Evolutionary conservation across 306 rosid genomes (phyloP), one percentile per base, ranked within the genome.

Genomic region (Ziziphus jujuba): DNA sequence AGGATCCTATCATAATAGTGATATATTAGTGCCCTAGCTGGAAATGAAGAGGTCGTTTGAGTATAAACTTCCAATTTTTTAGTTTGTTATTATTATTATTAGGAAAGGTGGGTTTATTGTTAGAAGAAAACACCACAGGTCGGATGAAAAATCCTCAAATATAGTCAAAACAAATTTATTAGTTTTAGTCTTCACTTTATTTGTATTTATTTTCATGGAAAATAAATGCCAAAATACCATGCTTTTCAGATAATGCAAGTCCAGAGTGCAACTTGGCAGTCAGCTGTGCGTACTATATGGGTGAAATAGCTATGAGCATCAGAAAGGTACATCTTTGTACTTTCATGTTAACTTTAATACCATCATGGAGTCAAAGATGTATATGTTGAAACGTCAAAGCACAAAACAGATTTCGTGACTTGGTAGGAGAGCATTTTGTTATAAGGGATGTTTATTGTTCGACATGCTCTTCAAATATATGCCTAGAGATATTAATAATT

Each of bases 291-390:
- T 89, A 82, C 86, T 86, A 87, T 80, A 87, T 90, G 87, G 91
- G 86, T 59, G 98, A 92, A 81, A 75, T 87, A 76, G 91, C 98
- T 70, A 85, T 92, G 97, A 87, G 93, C 91, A 83, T 92, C 68
- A 80, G 47, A 71, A 92, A 89, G 96, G 98, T 92, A 86, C 66
- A 60, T 76, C 71, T 73, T 84, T 67, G 54, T 22, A 19, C 58
- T 33, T 23, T 38, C 48, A 50, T 49, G 25, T 21, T 56, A 52
- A 56, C 38, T 59, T 24, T 9, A 14, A 9, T 47, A 24, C 49
- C 65, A 67, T 69, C 7, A 43, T 49, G 16, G 61, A 62, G n/a
- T n/a, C 38, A 21, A 33, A 25, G 13, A 40, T 10, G 45, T 40
- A 7, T 7, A 7, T 8, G 9, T 40, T 40, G 45, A 40, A 40